A percentile compares a stretch with the other conserved stretches of the same genome.
Conservation (phyloP, 1,139 yeast genomes). For the Diutina pseudorugosa region DNA sequence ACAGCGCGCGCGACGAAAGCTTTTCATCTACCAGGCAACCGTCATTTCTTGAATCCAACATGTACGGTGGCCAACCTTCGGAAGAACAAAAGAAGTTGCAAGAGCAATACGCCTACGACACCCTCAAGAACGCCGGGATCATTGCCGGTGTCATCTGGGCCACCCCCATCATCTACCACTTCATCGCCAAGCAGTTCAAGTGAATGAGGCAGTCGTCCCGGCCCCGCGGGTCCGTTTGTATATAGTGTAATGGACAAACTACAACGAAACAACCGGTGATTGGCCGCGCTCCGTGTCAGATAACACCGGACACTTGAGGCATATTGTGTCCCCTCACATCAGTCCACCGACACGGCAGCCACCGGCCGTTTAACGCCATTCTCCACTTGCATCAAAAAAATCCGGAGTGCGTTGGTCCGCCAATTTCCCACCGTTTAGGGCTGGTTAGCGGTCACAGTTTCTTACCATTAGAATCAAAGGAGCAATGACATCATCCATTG, state of each 20-base stretch:
- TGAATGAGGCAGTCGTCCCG: neutral
- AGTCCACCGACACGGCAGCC: neutral
- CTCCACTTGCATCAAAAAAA: neutral
- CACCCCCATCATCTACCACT: slow-evolving; percentile 54
- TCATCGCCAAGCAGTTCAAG: slow-evolving; percentile 44
- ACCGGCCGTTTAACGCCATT: neutral
- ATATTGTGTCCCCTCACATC: too few species aligned
- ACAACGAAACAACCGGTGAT: neutral
- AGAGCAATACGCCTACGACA: slow-evolving; percentile 55
- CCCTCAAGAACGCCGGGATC: slow-evolving; percentile 55
- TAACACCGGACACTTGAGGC: neutral
- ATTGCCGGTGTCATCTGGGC: slow-evolving; percentile 75
- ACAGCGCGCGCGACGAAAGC: neutral
- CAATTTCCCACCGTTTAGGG: neutral
- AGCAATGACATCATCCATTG: neutral
- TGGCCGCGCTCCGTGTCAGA: neutral
- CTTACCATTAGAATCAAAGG: neutral
- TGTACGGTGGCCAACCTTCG: slow-evolving; percentile 14
- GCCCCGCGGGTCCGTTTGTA: neutral
- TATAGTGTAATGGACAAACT: neutral
- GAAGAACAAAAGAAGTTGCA: slow-evolving; percentile 73
- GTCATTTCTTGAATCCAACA: neutral
- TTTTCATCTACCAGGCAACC: neutral
- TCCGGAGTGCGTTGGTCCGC: neutral
- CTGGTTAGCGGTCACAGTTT: too few species aligned